Evolutionary conservation across 306 rosid genomes (phyloP).

Genomic region (Lotus japonicus): DNA sequence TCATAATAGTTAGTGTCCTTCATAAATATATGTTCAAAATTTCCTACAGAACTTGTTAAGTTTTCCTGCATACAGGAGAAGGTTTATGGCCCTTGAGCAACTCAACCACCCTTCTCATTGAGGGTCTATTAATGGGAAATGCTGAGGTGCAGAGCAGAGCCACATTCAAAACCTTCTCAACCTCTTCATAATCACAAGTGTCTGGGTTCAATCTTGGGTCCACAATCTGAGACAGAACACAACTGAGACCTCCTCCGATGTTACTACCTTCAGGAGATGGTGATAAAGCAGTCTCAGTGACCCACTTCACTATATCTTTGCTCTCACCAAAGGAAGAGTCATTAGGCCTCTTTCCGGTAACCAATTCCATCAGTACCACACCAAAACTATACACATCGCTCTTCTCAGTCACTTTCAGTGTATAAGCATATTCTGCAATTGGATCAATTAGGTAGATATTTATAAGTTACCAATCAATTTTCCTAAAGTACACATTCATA

Average conservation of each 20-base stretch:
- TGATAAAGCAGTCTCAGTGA: slow-evolving; percentile 37
- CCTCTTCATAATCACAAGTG: slow-evolving; percentile 39
- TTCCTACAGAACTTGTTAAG: neutral
- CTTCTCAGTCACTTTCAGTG: slow-evolving; percentile 66
- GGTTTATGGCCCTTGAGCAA: slow-evolving; percentile 49
- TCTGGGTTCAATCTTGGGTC: slow-evolving; percentile 48
- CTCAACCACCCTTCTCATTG: slow-evolving; percentile 76
- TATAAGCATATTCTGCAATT: slow-evolving; percentile 55
- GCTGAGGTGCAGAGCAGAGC: slow-evolving; percentile 66
- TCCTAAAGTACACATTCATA: neutral
- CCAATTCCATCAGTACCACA: slow-evolving; percentile 63
- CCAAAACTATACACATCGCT: slow-evolving; percentile 87
- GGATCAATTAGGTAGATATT: neutral
- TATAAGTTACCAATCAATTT: neutral
- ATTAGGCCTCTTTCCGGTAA: slow-evolving; percentile 73
- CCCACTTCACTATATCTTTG: slow-evolving; percentile 73
- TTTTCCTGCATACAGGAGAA: neutral
- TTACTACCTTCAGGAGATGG: neutral
- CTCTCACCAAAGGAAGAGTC: slow-evolving; percentile 65
- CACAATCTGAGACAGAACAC: slow-evolving; percentile 28
- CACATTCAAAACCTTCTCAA: slow-evolving; percentile 54
- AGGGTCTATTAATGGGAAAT: slow-evolving; percentile 64
- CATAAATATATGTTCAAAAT: neutral
- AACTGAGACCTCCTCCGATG: neutral
- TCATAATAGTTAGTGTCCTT: neutral